Evolutionary conservation across 2,329 filamentous ascomycete genomes (phyloP).

Genomic region (Ophiocordyceps sinensis): DNA sequence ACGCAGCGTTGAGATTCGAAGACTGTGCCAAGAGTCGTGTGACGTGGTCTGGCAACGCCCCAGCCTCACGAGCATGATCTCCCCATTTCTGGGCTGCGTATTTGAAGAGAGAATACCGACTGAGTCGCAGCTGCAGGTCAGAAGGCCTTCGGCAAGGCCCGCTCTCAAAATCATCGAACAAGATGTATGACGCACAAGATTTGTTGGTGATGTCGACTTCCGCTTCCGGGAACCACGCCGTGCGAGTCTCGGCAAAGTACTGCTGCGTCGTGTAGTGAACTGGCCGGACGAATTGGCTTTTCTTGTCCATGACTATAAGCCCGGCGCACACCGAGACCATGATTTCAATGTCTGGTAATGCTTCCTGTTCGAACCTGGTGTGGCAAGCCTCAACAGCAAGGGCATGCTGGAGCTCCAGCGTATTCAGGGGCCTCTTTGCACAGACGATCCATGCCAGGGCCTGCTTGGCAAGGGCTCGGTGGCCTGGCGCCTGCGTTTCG

Average conservation of each 20-base stretch:
- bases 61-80: no score
- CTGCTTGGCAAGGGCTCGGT: conserved; percentile 23
- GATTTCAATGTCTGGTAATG: conserved; percentile 16
- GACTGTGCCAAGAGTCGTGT: no score
- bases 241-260: conserved; percentile 20
- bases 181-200: conserved; percentile 23
- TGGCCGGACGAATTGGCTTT: conserved; percentile 22
- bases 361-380: conserved; percentile 17
- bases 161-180: conserved; percentile 12
- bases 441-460: conserved; percentile 11
- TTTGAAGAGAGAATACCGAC: no score
- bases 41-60: no score
- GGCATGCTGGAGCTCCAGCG: conserved; percentile 15
- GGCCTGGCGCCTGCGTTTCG: conserved; percentile 2
- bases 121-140: no score
- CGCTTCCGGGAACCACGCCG: conserved; percentile 16
- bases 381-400: conserved; percentile 20
- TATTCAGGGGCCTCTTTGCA: not conserved
- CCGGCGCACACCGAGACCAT: conserved; percentile 25
- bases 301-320: conserved; percentile 23
- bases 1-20: no score
- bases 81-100: no score
- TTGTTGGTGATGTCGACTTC: conserved; percentile 12
- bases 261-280: conserved; percentile 32
- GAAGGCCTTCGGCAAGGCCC: not conserved